Evolutionary conservation across 2,329 filamentous ascomycete species (phyloP).

Genomic region (Paraconiothyrium brasiliense): DNA sequence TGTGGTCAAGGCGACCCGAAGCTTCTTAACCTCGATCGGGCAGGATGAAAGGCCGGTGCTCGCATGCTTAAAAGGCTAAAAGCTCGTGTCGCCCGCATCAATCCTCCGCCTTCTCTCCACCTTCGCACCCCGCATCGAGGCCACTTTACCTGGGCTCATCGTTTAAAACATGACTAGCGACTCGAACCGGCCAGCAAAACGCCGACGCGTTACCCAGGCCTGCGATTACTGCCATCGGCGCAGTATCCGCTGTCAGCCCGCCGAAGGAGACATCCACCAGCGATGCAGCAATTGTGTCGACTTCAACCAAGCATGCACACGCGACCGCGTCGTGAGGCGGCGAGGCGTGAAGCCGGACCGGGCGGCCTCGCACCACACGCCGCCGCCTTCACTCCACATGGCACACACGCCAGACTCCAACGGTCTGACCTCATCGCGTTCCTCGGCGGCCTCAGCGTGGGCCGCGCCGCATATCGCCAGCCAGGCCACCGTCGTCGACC

Average conservation of each 20-base stretch:
- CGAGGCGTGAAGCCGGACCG: background rate
- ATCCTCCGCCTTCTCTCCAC: background rate
- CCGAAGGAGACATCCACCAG: background rate
- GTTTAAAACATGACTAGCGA: background rate
- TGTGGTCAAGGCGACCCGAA: background rate
- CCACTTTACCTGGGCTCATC: background rate
- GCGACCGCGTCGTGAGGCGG: constrained; percentile 16
- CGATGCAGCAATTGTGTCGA: constrained; percentile 19
- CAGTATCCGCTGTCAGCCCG: constrained; percentile 56
- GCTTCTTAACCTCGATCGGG: background rate
- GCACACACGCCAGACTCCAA: background rate
- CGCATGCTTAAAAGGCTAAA: background rate
- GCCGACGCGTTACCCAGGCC: constrained; percentile 14
- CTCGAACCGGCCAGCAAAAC: background rate
- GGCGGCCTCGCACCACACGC: constrained; percentile 21
- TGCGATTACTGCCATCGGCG: constrained; percentile 62
- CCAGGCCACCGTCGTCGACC: constrained; percentile 57
- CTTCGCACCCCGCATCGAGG: background rate
- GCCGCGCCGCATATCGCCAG: constrained; percentile 51
- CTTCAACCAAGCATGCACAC: constrained; percentile 19
- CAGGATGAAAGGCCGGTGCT: background rate
- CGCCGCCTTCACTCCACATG: background rate
- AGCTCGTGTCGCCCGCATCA: background rate
- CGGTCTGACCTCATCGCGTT: background rate
- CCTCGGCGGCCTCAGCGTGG: constrained; percentile 12